These are phyloP conservation scores for Eutrema salsugineum DNA, from an alignment of 441 rosid species.

Conservation along the genomic window DNA sequence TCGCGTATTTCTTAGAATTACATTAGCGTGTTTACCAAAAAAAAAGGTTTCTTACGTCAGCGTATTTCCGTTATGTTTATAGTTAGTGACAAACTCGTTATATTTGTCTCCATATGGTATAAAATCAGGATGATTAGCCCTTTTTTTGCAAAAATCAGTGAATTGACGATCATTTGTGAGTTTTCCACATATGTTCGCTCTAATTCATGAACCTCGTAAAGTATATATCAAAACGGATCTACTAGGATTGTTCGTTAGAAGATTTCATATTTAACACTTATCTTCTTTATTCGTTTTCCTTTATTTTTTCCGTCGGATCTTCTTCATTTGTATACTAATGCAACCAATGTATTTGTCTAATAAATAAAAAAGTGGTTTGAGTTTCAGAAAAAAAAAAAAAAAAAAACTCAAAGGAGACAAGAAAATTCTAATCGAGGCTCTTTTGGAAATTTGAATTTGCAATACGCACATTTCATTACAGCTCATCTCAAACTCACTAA, in stretches of 20 bases:
- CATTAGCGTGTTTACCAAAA: too few species aligned
- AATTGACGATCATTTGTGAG: neutral
- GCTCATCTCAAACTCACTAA: conserved; percentile 14
- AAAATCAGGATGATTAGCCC: neutral
- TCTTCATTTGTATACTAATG: too few species aligned
- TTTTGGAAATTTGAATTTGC: neutral
- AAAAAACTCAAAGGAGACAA: neutral
- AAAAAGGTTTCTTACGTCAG: too few species aligned
- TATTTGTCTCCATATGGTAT: neutral
- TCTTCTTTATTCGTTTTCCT: too few species aligned
- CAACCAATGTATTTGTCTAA: too few species aligned
- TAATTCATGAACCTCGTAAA: neutral
- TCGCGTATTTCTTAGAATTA: too few species aligned
- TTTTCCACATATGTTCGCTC: neutral
- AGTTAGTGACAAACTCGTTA: neutral
- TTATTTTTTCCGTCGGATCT: too few species aligned
- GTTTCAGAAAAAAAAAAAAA: neutral
- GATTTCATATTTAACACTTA: too few species aligned
- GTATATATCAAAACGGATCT: neutral
- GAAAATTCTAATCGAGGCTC: neutral
- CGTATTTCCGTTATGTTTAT: neutral
- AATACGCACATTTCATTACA: conserved; percentile 10
- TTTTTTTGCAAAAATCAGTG: neutral
- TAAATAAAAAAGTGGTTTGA: neutral
- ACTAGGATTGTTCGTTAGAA: neutral